Base-by-base conservation (phyloP, 345 rosid species). In the Excoecaria agallocha region DNA sequence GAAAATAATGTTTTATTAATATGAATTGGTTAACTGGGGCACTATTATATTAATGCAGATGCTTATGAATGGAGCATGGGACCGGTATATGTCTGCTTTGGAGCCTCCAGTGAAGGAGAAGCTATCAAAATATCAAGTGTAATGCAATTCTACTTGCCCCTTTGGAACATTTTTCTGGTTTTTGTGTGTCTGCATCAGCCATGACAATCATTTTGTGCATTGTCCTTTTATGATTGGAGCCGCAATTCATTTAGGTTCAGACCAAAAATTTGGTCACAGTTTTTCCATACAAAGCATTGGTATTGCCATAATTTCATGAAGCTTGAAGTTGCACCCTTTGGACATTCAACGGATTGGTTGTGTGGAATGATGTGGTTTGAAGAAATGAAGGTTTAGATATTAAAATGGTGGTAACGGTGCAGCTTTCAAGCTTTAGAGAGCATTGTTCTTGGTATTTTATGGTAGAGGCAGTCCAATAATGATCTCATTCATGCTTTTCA, bases 41-140 rank as follows among this genome's bases (percentile, higher is more conserved):
- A n/a, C 45, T 13, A 73, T 74, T 25, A 73, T 74, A 37, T 37
- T 69, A 50, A 12, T 76, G 75, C 96, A 95, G 99, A 85, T 93
- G 96, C 90, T 96, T 56, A 82, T 89, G 56, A 87, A 89, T 79
- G 97, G 87, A 62, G 92, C 89, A 13, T 96, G 98, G 98, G 94
- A 89, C 66, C 92, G 90, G 78, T 96, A 82, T 69, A 83, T 86
- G 80, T 89, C 99, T 75, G 89, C 95, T 13, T 78, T 96, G 89
- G 94, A 93, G 68, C 86, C 96, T 77, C 89, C 88, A 0, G 92
- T 89, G 76, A 91, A 90, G 87, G 99, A 96, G 80, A 90, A 85
- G 80, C 86, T 96, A 50, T 85, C 86, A 35, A 89, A 90, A 84
- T 96, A 93, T 86, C 87, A 85, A 86, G 91, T 90, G 55, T 94